Conservation (phyloP, 2,329 filamentous ascomycete genomes). For the Lasiodiplodia citricola region DNA sequence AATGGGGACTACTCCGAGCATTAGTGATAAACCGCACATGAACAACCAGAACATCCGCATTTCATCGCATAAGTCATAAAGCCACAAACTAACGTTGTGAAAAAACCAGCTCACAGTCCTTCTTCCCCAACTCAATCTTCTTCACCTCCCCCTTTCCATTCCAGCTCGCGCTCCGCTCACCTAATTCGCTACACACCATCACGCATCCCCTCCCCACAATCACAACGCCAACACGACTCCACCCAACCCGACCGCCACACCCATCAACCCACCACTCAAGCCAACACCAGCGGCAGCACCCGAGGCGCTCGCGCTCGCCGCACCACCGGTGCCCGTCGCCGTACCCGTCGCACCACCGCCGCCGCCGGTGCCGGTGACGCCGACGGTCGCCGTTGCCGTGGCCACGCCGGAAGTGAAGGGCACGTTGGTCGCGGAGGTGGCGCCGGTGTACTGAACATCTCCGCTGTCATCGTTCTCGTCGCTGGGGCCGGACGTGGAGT, state of each 20-base stretch:
- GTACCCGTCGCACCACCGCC: constrained; percentile 29
- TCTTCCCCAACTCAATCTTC: too few relatives aligned
- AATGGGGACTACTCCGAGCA: too few relatives aligned
- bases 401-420: constrained; percentile 64
- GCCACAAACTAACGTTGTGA: too few relatives aligned
- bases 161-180: not conserved
- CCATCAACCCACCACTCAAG: constrained; percentile 50
- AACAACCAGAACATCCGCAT: too few relatives aligned
- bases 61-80: too few relatives aligned
- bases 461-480: constrained; percentile 47
- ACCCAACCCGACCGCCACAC: constrained; percentile 55
- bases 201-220: not conserved
- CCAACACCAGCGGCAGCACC: constrained; percentile 39
- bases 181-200: not conserved
- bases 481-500: constrained; percentile 54
- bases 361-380: constrained; percentile 17
- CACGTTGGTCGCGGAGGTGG: constrained; percentile 52
- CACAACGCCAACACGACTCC: constrained; percentile 38
- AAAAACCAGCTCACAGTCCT: too few relatives aligned
- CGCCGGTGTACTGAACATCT: constrained; percentile 60
- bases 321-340: constrained; percentile 26
- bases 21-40: too few relatives aligned
- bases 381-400: constrained; percentile 49
- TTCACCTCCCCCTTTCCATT: too few relatives aligned
- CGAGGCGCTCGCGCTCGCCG: constrained; percentile 27